Evolutionary conservation across 2,329 filamentous ascomycete species (phyloP), one percentile per base, ranked within the genome.

Genomic region (Colletotrichum paranaense): DNA sequence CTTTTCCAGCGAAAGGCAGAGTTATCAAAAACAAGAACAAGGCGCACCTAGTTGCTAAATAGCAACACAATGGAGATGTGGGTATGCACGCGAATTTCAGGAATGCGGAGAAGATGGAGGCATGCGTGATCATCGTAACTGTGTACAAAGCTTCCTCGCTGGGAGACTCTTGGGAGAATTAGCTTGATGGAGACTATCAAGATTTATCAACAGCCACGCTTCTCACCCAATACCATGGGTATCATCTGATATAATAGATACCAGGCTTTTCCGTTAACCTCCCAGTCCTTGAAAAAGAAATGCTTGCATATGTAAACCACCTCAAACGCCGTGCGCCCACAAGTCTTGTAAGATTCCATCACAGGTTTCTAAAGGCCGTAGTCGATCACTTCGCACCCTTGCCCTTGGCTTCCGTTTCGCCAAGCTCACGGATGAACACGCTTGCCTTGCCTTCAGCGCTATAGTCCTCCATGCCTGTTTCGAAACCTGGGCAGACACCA

Each of bases 401-500:
- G 26, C 92, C 93, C 84, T 95, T 95, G 5, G 95, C 95, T 84
- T 99, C 97, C 9, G 91, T 93, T 78, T 97, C 95, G 6, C 92
- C 91, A 65, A 99, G 86, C 84, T 97, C 95, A 73, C 96, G 88
- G 32, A 99, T 89, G 79, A 94, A 91, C 35, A 99, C 89, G 78
- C 92, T 93, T 5, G 96, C 91, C 66, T 91, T 88, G 7, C 94
- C 94, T 74, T 92, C 91, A 1, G 91, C 91, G 49, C 86, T 88
- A 72, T 94, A 93, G 76, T 97, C 92, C 76, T 97, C 94, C 83
- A 94, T 92, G 4, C 94, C 95, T 6, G 88, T 97, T 85, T 98
- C 95, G 78, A 97, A 97, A 1, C 95, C 94, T 0, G 95, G 95
- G 78, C 94, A 97, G 9, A 95, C 90, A 11, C 90, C 95, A 56